Evolutionary conservation across 495 filamentous ascomycete species (phyloP), one percentile per base, ranked within the genome.

Genomic region (Aspergillus taichungensis): DNA sequence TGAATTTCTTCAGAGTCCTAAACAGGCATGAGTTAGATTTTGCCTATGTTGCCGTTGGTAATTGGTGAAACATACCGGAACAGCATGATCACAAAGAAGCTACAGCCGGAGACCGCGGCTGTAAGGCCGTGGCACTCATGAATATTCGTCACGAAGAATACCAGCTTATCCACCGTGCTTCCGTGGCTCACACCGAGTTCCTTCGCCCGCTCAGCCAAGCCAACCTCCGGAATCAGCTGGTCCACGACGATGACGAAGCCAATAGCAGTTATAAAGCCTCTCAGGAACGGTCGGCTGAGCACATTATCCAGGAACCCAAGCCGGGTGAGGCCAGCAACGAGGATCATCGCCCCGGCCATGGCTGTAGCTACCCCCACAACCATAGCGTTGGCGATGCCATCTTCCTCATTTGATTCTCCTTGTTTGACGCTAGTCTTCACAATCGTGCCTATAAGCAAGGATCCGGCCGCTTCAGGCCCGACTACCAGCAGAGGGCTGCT

Each of bases 271-370:
- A 99, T 96, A 63, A 99, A 99, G 2, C 92, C 92, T 43, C 92
- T 72, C 28, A 97, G 66, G 51, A 99, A 95, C 0, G 92, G 94
- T 27, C 90, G 73, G 51, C 88, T 94, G 43, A 99, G 73, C 34
- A 99, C 90, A 57, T 85, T 94, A 58, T 99, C 92, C 48, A 99
- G 59, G 52, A 97, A 99, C 0, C 92, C 92, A n/a, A 99, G 68
- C 7, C 92, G 76, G 29, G 81, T 81, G 4, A 94, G 50, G 0
- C 92, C 92, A 27, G 91, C 88, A 36, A 84, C 63, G 13, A 97
- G 74, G 36, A 97, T 90, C 58, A 91, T 84, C 10, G 79, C 80
- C 27, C 92, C 94, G 0, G 89, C 82, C 71, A 95, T 77, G 1
- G 83, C 85, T 3, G 91, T 88, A 6, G 92, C 82, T 34, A 95